These are phyloP conservation scores for Rubia balearica DNA, from an alignment of 305 asterid species.

Conservation along the genomic window DNA sequence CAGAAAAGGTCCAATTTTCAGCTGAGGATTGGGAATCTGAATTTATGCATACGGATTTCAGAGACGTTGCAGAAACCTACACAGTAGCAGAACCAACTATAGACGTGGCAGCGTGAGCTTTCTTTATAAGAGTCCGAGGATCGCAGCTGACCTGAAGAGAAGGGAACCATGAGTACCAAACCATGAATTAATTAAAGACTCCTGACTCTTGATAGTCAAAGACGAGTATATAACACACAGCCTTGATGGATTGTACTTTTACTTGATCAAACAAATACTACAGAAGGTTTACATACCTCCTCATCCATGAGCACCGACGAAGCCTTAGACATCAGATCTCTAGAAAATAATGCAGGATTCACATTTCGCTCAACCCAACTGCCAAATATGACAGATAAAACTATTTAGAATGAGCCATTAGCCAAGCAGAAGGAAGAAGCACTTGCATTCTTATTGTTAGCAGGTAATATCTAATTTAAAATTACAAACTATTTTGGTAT, in stretches of 20 bases:
- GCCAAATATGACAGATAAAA: slow-evolving; percentile 20
- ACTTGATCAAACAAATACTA: neutral
- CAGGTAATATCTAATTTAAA: neutral
- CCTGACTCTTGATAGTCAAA: neutral
- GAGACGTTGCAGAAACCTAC: slow-evolving; percentile 33
- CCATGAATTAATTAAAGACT: neutral
- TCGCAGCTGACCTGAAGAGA: slow-evolving; percentile 51
- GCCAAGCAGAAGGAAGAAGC: neutral
- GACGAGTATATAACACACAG: neutral
- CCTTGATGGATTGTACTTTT: neutral
- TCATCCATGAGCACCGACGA: slow-evolving; percentile 46
- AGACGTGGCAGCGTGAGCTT: slow-evolving; percentile 79
- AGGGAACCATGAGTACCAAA: neutral
- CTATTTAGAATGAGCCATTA: neutral
- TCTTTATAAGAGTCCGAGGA: slow-evolving; percentile 64
- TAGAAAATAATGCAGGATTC: slow-evolving; percentile 75
- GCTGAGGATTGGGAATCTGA: neutral
- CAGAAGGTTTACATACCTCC: slow-evolving; percentile 42
- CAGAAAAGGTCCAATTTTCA: neutral
- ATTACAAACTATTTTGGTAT: neutral
- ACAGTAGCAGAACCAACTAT: slow-evolving; percentile 78
- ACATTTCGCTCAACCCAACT: slow-evolving; percentile 85
- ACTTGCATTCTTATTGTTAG: neutral
- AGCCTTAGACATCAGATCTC: slow-evolving; percentile 55
- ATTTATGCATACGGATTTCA: slow-evolving; percentile 1